Percentiles rank a stretch among this genome's conserved stretches.
phyloP scores from a whole-genome alignment of 345 rosid species.

The Passiflora organensis region DNA sequence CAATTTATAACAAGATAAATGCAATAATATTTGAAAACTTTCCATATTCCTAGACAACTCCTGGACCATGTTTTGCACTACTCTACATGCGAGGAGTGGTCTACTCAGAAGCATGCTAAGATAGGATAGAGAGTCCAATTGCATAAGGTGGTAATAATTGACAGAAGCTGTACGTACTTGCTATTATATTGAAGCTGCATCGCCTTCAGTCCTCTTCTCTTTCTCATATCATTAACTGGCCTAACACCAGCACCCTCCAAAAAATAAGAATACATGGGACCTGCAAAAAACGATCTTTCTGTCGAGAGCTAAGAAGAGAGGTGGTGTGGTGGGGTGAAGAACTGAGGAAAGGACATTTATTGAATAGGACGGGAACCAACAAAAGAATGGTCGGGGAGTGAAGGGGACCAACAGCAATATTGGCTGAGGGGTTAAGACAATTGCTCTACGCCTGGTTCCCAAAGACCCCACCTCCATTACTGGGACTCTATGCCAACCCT shows the following conservation, averaged over 20 bases:
- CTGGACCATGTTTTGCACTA: no score
- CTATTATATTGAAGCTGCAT: neutral
- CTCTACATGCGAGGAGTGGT: no score
- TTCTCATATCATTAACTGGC: constrained; percentile 3
- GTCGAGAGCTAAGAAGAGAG: neutral
- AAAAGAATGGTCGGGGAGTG: constrained; percentile 10
- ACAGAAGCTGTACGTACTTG: no score
- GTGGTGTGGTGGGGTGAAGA: neutral
- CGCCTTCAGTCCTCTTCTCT: neutral
- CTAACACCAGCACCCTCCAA: no score
- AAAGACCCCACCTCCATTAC: constrained; percentile 1
- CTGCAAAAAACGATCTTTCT: neutral
- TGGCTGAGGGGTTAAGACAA: neutral
- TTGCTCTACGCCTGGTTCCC: neutral
- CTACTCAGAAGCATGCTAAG: no score
- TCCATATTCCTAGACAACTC: no score
- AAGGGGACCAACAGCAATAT: constrained; percentile 3
- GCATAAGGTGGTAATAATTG: neutral
- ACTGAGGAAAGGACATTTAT: neutral
- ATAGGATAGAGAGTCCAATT: no score
- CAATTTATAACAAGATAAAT: no score
- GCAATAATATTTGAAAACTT: no score
- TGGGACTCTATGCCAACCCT: neutral
- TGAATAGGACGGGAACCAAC: neutral
- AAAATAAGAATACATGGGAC: no score